These are phyloP conservation scores for Vairimorpha necatrix DNA, from an alignment of 371 early-diverging fungal species.

Conservation along the genomic window DNA sequence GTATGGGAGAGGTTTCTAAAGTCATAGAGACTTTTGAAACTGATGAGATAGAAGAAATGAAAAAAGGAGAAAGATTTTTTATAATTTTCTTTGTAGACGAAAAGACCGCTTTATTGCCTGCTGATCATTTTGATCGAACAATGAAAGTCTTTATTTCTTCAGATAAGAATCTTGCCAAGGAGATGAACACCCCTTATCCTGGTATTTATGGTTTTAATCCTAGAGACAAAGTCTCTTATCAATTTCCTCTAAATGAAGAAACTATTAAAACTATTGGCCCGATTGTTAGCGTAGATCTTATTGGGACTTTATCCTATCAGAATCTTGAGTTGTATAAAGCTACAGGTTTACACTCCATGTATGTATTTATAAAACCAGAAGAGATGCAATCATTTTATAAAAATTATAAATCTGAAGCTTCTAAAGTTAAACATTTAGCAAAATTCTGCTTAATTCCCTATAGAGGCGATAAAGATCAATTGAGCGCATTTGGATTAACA, in stretches of 20 bases:
- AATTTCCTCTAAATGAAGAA: conserved; percentile 4
- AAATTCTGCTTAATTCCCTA: conserved; percentile 42
- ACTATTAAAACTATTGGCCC: neutral
- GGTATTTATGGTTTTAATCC: conserved; percentile 55
- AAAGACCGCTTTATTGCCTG: neutral
- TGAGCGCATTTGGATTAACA: conserved; percentile 21
- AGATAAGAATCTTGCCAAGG: conserved; percentile 41
- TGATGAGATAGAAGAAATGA: conserved; percentile 19
- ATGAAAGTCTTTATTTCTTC: conserved; percentile 44
- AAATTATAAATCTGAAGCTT: conserved; percentile 3
- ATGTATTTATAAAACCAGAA: conserved; percentile 39
- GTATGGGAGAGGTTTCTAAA: neutral
- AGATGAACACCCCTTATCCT: conserved; percentile 44
- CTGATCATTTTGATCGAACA: conserved; percentile 6
- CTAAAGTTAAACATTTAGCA: conserved; percentile 17
- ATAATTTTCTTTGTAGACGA: conserved; percentile 35
- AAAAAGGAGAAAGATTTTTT: conserved; percentile 25
- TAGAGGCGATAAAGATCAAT: conserved; percentile 5
- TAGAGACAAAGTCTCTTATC: conserved; percentile 31
- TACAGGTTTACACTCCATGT: conserved; percentile 27
- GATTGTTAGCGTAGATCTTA: conserved; percentile 21
- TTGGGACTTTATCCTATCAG: conserved; percentile 18
- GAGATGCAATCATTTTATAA: neutral
- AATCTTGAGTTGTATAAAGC: conserved; percentile 33
- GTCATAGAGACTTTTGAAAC: neutral